Base-by-base conservation (phyloP, 164 flowering plant species). In the Liquidambar formosana region DNA sequence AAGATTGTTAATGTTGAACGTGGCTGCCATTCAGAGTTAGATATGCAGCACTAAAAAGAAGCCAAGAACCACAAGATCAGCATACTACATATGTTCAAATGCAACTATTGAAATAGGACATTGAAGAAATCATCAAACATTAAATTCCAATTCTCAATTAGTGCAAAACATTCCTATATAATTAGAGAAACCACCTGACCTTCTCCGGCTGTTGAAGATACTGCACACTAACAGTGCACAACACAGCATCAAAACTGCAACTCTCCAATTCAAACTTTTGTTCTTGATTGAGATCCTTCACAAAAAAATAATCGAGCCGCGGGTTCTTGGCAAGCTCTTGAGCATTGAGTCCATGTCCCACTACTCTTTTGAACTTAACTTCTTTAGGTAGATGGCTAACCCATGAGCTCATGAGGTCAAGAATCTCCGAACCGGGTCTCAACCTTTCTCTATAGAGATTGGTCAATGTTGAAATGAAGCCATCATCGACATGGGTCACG, bases 331-430 rank as follows among this genome's bases (percentile, higher is more conserved):
- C 88, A 8, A 91, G 90, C 78, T 91, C 97, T 66, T 88, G 91
- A 0, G 91, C 89, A 58, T 91, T 89, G 8, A 91, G 88, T 10
- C 97, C 97, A 76, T 91, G 97, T 0, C 97, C 97, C n/a, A 88
- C 93, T 49, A 91, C 93, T 70, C 76, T 89, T 67, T 77, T 77
- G 80, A 82, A 91, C 77, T 25, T 38, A 4, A 84, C 79, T 62
- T 91, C 90, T 16, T 71, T 38, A 3, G 94, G 97, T 48, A 91
- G 73, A 74, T 91, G 94, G 78, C 94, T 89, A 59, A 91, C 79
- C 94, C 97, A 91, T 21, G 97, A 91, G 79, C 97, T 91, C 93
- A 88, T 86, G n/a, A 91, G 84, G 54, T 91, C 94, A 49, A 91
- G 85, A 49, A 91, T 69, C 59, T 84, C 90, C 41, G 68, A 77